Conservation (phyloP, 805 yeast species). For the Metschnikowia lochheadii region DNA sequence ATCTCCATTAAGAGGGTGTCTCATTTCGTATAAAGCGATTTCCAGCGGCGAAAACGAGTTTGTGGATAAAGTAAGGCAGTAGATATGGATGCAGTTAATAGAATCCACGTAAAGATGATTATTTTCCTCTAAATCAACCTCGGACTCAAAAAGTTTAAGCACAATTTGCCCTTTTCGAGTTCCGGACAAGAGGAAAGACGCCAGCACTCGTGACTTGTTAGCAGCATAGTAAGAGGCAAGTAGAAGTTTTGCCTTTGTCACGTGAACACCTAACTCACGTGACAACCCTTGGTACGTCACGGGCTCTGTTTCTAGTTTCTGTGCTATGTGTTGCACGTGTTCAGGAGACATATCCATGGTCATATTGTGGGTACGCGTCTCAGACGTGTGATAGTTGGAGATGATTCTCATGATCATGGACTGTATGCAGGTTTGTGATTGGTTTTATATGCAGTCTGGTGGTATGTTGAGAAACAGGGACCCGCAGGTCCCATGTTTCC, state of each 20-base stretch:
- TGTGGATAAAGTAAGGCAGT: conserved; percentile 28
- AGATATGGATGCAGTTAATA: conserved; percentile 36
- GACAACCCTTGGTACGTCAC: conserved; percentile 43
- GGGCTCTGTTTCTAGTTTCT: conserved; percentile 8
- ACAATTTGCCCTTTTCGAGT: conserved; percentile 11
- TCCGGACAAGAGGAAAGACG: conserved; percentile 43
- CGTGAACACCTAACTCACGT: conserved; percentile 36
- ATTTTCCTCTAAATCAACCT: conserved; percentile 20
- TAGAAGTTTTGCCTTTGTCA: conserved; percentile 34
- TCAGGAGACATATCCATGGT: conserved; percentile 29
- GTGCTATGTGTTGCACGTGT: conserved; percentile 30
- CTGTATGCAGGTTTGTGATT: too few relatives aligned
- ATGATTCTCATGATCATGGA: too few relatives aligned
- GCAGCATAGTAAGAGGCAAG: conserved; percentile 36
- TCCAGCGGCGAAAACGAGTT: conserved; percentile 10
- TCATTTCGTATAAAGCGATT: conserved; percentile 16
- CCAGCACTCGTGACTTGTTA: conserved; percentile 33
- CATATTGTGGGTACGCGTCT: background rate
- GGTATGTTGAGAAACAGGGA: too few relatives aligned
- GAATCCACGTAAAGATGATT: conserved; percentile 23
- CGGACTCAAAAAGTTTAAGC: conserved; percentile 24
- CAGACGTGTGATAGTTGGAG: background rate
- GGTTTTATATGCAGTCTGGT: too few relatives aligned
- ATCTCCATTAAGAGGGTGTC: conserved; percentile 5
- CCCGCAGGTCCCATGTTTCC: too few relatives aligned